A percentile compares a stretch with the other conserved stretches of the same genome.
These are phyloP conservation scores for Eutypella sp. DNA, from an alignment of 2,329 filamentous ascomycete species.

Conservation along the genomic window DNA sequence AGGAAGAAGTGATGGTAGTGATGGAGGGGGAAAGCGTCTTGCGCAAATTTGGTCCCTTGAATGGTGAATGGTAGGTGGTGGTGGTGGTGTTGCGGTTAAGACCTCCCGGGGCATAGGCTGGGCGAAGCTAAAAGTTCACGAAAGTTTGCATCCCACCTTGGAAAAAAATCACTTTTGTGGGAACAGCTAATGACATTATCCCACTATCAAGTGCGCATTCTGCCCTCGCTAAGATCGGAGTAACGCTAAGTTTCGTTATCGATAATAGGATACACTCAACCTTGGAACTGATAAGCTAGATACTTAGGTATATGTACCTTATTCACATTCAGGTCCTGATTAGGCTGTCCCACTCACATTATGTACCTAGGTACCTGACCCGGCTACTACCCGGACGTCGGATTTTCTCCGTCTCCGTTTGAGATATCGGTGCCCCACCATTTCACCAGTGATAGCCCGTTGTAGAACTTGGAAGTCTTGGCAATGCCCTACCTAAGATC, in stretches of 20 bases:
- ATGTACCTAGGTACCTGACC: too few relatives aligned
- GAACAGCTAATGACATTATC: not conserved
- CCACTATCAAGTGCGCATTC: constrained; percentile 1
- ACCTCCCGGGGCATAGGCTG: not conserved
- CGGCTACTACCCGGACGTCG: too few relatives aligned
- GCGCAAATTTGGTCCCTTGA: constrained; percentile 20
- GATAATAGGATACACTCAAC: not conserved
- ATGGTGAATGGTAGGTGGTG: too few relatives aligned
- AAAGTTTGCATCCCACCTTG: not conserved
- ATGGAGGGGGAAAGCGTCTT: constrained; percentile 15
- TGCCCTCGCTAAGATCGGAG: constrained; percentile 1
- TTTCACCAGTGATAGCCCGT: too few relatives aligned
- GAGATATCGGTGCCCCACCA: not conserved
- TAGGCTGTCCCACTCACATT: too few relatives aligned
- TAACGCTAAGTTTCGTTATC: not conserved
- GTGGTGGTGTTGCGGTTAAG: too few relatives aligned
- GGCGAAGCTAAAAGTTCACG: not conserved
- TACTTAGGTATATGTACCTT: not conserved
- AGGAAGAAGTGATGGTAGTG: constrained; percentile 23
- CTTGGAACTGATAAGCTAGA: not conserved
- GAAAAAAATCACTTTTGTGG: constrained; percentile 1
- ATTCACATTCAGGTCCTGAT: too few relatives aligned
- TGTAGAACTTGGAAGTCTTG: too few relatives aligned
- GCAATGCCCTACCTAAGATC: too few relatives aligned
- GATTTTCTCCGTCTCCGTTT: not conserved